Evolutionary conservation across 306 rosid genomes (phyloP).

Genomic region (Cicer yamashitae): DNA sequence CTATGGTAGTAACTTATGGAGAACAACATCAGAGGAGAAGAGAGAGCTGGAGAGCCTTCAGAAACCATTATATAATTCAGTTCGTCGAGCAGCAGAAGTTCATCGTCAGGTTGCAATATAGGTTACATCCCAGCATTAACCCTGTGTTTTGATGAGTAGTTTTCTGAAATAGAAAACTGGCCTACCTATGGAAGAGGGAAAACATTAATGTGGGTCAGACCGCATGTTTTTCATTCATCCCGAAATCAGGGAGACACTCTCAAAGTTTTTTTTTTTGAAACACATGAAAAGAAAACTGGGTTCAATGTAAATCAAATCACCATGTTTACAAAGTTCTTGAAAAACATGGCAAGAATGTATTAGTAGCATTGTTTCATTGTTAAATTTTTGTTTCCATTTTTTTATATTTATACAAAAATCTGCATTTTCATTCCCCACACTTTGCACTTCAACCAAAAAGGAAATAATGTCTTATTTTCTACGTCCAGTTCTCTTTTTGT

Average conservation of each 20-base stretch:
- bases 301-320: constrained; percentile 30
- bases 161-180: constrained; percentile 29
- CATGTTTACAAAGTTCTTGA: neutral
- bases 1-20: constrained; percentile 80
- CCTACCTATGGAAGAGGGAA: constrained; percentile 15
- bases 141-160: constrained; percentile 32
- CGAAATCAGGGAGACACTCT: constrained; percentile 2
- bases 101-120: constrained; percentile 88
- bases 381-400: neutral
- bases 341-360: constrained; percentile 13
- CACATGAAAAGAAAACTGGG: neutral
- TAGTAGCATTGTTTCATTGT: neutral
- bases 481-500: constrained; percentile 9
- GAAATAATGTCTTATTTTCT: neutral
- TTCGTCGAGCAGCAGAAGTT: constrained; percentile 98
- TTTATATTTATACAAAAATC: neutral
- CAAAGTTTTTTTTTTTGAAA: constrained; percentile 9
- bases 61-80: constrained; percentile 87
- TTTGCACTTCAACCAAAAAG: neutral
- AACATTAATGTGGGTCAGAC: constrained; percentile 14
- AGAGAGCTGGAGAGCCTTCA: constrained; percentile 98
- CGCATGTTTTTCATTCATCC: constrained; percentile 2
- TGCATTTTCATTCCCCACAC: neutral
- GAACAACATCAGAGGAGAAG: constrained; percentile 95
- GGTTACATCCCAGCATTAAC: constrained; percentile 35